Evolutionary conservation across 2,329 filamentous ascomycete genomes (phyloP).

Genomic region (Amphichorda felina): DNA sequence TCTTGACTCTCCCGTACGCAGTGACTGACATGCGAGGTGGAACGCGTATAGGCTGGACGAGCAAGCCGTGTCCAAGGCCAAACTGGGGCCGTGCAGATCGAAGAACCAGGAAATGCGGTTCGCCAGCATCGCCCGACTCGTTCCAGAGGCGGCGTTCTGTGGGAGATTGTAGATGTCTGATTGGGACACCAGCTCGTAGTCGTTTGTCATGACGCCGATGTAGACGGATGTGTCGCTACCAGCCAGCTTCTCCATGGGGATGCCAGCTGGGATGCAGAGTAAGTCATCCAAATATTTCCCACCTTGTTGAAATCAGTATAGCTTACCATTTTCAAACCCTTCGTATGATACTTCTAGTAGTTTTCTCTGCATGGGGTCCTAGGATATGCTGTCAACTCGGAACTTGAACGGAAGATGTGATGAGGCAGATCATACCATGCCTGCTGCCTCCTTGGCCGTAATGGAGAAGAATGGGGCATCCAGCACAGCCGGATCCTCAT

Average conservation of each 20-base stretch:
- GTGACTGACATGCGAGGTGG: constrained; percentile 25
- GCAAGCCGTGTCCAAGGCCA: constrained; percentile 33
- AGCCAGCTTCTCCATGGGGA: constrained; percentile 2
- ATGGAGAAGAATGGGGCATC: too few species aligned
- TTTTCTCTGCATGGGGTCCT: too few species aligned
- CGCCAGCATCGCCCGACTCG: constrained; percentile 1
- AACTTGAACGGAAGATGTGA: too few species aligned
- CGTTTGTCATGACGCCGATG: constrained; percentile 2
- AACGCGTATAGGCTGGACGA: constrained; percentile 28
- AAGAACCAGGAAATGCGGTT: constrained; percentile 6
- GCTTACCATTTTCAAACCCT: too few species aligned
- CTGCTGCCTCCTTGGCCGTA: too few species aligned
- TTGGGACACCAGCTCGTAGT: neutral
- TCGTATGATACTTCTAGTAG: too few species aligned
- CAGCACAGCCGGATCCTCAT: too few species aligned
- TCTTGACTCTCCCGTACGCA: constrained; percentile 17
- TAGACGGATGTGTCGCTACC: constrained; percentile 2
- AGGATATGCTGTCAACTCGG: too few species aligned
- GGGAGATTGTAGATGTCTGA: neutral
- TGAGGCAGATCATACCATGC: too few species aligned
- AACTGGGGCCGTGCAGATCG: constrained; percentile 6
- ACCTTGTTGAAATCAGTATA: too few species aligned
- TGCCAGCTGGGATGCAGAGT: too few species aligned
- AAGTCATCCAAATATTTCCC: too few species aligned
- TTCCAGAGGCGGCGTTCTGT: constrained; percentile 1